These are phyloP conservation scores for Cyberlindnera suaveolens DNA, from an alignment of 805 yeast species.

Conservation along the genomic window DNA sequence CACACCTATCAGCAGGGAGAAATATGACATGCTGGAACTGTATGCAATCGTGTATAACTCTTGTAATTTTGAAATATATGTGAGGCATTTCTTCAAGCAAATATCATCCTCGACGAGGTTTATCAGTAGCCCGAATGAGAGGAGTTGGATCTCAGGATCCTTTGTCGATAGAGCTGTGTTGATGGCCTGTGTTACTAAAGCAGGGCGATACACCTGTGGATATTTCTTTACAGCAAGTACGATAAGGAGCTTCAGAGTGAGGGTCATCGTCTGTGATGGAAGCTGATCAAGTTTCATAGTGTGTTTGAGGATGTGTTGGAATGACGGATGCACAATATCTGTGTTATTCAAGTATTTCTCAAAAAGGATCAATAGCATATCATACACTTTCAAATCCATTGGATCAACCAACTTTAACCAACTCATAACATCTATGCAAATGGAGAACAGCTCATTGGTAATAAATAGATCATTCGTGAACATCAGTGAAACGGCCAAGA, in stretches of 20 bases:
- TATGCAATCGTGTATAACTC: constrained; percentile 4
- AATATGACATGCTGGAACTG: constrained; percentile 9
- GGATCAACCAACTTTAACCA: background rate
- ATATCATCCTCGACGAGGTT: constrained; percentile 13
- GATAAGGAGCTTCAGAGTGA: constrained; percentile 14
- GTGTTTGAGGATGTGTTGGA: too few relatives aligned
- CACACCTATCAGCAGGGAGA: constrained; percentile 15
- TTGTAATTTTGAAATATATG: constrained; percentile 4
- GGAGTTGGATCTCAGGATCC: constrained; percentile 11
- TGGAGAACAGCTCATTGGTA: background rate
- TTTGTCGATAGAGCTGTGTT: background rate
- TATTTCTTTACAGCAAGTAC: constrained; percentile 11
- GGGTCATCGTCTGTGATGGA: too few relatives aligned
- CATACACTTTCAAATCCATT: too few relatives aligned
- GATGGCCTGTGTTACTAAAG: constrained; percentile 1
- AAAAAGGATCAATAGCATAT: too few relatives aligned
- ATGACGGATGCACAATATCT: too few relatives aligned
- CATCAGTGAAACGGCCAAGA: constrained; percentile 12
- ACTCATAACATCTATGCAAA: background rate
- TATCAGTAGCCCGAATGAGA: constrained; percentile 19
- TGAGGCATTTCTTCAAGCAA: constrained; percentile 1
- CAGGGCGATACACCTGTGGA: background rate
- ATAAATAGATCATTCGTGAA: constrained; percentile 8
- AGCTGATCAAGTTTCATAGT: too few relatives aligned
- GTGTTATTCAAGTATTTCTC: too few relatives aligned